Conservation (phyloP, 1,139 yeast species). For the Yamadazyma taylorii region DNA sequence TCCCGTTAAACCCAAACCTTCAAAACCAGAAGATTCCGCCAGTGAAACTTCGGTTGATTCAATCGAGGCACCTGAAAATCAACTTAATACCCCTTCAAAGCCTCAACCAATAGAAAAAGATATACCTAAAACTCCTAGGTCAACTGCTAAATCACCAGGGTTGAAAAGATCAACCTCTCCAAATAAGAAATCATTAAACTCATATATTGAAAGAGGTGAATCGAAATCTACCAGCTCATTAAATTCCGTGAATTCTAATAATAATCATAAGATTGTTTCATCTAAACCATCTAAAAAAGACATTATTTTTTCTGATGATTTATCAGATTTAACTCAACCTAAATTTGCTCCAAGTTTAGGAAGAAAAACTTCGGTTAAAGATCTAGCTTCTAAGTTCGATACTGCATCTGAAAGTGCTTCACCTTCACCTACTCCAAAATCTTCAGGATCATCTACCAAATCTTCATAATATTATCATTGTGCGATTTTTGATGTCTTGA, state of each 20-base stretch:
- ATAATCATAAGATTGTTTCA: slow-evolving; percentile 20
- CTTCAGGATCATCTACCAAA: slow-evolving; percentile 13
- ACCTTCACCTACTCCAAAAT: slow-evolving; percentile 11
- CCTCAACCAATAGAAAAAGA: slow-evolving; percentile 13
- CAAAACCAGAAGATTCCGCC: background rate
- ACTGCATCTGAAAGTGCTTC: slow-evolving; percentile 17
- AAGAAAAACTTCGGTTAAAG: slow-evolving; percentile 38
- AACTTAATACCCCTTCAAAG: slow-evolving; percentile 3
- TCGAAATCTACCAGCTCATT: slow-evolving; percentile 3
- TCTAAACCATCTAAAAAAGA: slow-evolving; percentile 34
- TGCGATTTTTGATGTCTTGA: background rate
- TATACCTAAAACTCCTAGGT: slow-evolving; percentile 17
- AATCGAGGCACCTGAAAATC: slow-evolving; percentile 4
- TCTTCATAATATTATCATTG: too few relatives aligned
- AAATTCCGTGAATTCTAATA: slow-evolving; percentile 2
- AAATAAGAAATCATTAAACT: slow-evolving; percentile 34
- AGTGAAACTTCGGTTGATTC: slow-evolving; percentile 5
- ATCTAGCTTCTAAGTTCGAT: slow-evolving; percentile 33
- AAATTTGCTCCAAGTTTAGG: slow-evolving; percentile 29
- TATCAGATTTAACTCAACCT: slow-evolving; percentile 30
- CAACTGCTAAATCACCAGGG: slow-evolving; percentile 21
- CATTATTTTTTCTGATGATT: slow-evolving; percentile 17
- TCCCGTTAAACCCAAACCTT: background rate
- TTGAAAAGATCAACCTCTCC: slow-evolving; percentile 43
- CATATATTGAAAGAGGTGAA: slow-evolving; percentile 22